Base-by-base conservation (phyloP, 2,329 filamentous ascomycete genomes). In the Paecilomyces variotii region DNA sequence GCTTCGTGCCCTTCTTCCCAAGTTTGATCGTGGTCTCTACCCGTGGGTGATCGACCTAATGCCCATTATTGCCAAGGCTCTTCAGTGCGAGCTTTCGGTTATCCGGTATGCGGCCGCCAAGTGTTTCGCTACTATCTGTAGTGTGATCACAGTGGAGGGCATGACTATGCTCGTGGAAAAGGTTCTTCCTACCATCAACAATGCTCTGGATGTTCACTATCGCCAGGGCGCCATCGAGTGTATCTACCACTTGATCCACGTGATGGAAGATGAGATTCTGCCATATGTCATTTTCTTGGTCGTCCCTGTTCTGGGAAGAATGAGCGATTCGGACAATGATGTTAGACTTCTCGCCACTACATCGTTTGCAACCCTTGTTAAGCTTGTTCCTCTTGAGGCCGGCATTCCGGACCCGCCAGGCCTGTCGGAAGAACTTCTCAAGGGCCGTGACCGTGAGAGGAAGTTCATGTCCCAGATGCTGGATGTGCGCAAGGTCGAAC, bases 271-370 rank as follows among this genome's bases (percentile, higher is more conserved):
- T 71, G 84, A 85, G 39, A 99, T 99, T 59, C 77, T 99, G 30
- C 94, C 95, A 2, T 99, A 99, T 69, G 94, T 99, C 62, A 97
- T 99, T 68, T 99, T 99, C 84, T 84, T 99, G 64, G 95, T 99
- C 60, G 95, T 97, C 11, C 94, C 94, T 12, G 94, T 99, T 3
- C 82, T 99, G 55, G 94, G 94, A 57, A 87, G 94, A 52, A 99
- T 99, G 94, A 97, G 94, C 70, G 94, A 99, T 72, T 96, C 93
- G 0, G 93, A 99, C 71, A 93, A 95, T 63, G 94, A 97, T 70
- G 89, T 99, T 57, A 88, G 94, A 57, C 82, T 97, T 5, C 88
- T 99, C 57, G 91, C 94, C 3, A 99, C 94, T 0, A 99, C 94
- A 0, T 95, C 94, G 1, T 99, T 99, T 70, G 94, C 94, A 1